Evolutionary conservation across 768 basidiomycete species (phyloP), one percentile per base, ranked within the genome.

Genomic region (Agrocybe praecox): DNA sequence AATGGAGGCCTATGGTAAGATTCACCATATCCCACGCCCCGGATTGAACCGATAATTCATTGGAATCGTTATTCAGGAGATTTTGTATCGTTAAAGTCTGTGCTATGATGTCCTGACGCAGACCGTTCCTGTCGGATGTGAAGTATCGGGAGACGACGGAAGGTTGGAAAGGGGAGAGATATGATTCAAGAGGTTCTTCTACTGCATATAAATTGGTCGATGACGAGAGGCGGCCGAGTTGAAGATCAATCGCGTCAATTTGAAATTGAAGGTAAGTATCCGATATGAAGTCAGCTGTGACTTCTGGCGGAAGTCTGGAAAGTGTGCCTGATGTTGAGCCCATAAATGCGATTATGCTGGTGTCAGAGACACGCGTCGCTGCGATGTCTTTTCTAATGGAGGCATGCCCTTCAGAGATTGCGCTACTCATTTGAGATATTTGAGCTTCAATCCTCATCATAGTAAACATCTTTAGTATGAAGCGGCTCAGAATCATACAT

Each of bases 1-100:
- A 34, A 23, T 49, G 29, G 1, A 62, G 43, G 14, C 54, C 56
- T 22, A 58, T 62, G n/a, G 53, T 51, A 21, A 62, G 61, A n/a
- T 56, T 58, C 18, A 62, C 61, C 57, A 62, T 58, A 32, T 52
- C 54, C 61, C 61, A 62, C 3, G 61, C 57, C 12, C 61, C 61
- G 29, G 53, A 53, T 49, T 62, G 61, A 6, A 62, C 56, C 0
- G 61, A 62, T n/a, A 58, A 24, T 2, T 46, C 46, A 7, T 40
- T 46, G 1, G 61, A 58, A 14, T 53, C 57, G 40, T 52, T 56
- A 14, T 47, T 53, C 12, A 62, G 51, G 44, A 49, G 44, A 2
- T 52, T 40, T 29, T 55, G 61, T 24, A 62, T 58, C 23, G 58
- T 57, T 11, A 58, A 42, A 5, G 54, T 50, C 21, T 58, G 49